Evolutionary conservation across 2,329 filamentous ascomycete species (phyloP), one percentile per base, ranked within the genome.

Genomic region (Aspergillus sp.): DNA sequence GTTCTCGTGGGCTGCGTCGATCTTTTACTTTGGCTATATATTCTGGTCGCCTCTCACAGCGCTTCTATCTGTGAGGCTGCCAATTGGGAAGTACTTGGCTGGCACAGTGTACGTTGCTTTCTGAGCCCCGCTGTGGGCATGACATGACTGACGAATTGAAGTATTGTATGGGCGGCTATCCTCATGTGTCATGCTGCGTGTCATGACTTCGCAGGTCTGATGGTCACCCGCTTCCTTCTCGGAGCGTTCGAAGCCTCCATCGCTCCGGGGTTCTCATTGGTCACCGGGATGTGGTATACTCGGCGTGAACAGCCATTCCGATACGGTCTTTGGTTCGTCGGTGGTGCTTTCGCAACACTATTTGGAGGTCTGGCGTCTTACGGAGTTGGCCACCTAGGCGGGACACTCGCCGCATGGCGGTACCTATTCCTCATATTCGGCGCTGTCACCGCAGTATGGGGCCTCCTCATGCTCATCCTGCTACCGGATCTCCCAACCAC

Each of bases 21-120:
- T 66, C 21, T 67, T 67, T 54, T 67, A 67, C 45, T 67, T 69
- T 48, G 65, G 66, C 2, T 68, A 65, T 44, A 25, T 69, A 14
- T 62, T 48, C 31, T 67, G 64, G 64, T 59, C 58, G 36, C 66
- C 60, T 49, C 65, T 64, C 3, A 66, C 58, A 20, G 63, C 58
- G 0, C 55, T 63, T 9, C 43, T 67, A 6, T 63, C 65, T 42
- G 59, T 63, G 14, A 55, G 58, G 25, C 57, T 66, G 5, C 65
- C 65, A 1, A 50, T 54, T 0, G 65, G 58, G 1, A 67, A 65
- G 47, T 67, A 73, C 52, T 16, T 64, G 19, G 44, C n/a, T n/a
- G n/a, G n/a, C n/a, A n/a, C n/a, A n/a, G n/a, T n/a, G n/a, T n/a
- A 32, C 5, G 43, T 21, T 3, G 38, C 44, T 1, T 34, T 47